Percentiles rank a stretch among this genome's conserved stretches.
These are phyloP conservation scores for Pichia phayaonensis DNA, from an alignment of 805 yeast species.

Conservation along the genomic window DNA sequence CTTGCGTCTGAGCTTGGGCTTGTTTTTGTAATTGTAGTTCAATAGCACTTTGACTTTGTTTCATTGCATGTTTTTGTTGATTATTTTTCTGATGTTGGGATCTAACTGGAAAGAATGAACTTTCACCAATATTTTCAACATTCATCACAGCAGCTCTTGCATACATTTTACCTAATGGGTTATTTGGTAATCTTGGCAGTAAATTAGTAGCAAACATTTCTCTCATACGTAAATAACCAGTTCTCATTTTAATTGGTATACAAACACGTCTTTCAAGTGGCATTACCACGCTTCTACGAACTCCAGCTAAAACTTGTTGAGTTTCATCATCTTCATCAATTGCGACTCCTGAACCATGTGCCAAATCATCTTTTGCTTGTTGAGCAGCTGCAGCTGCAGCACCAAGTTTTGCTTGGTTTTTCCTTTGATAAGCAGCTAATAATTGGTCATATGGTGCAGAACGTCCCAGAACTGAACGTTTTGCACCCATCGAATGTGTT, in stretches of 20 bases:
- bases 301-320: conserved; percentile 84
- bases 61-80: conserved; percentile 11
- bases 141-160: conserved; percentile 75
- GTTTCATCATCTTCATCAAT: conserved; percentile 90
- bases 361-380: conserved; percentile 63
- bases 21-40: conserved; percentile 13
- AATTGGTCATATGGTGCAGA: conserved; percentile 87
- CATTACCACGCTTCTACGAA: conserved; percentile 66
- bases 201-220: conserved; percentile 91
- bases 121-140: conserved; percentile 64
- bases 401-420: conserved; percentile 85
- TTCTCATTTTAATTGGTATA: conserved; percentile 63
- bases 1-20: conserved; percentile 3
- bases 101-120: conserved; percentile 41
- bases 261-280: conserved; percentile 76
- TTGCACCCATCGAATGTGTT: conserved; percentile 98
- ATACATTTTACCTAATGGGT: conserved; percentile 65
- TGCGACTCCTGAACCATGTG: conserved; percentile 38
- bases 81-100: conserved; percentile 34
- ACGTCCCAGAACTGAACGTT: conserved; percentile 89
- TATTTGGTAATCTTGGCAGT: conserved; percentile 50
- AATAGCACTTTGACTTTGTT: conserved; percentile 9
- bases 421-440: conserved; percentile 82
- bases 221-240: conserved; percentile 74
- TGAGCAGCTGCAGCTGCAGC: conserved; percentile 76